Base-by-base conservation (phyloP, 805 yeast species). In the Saccharomycodes ludwigii region DNA sequence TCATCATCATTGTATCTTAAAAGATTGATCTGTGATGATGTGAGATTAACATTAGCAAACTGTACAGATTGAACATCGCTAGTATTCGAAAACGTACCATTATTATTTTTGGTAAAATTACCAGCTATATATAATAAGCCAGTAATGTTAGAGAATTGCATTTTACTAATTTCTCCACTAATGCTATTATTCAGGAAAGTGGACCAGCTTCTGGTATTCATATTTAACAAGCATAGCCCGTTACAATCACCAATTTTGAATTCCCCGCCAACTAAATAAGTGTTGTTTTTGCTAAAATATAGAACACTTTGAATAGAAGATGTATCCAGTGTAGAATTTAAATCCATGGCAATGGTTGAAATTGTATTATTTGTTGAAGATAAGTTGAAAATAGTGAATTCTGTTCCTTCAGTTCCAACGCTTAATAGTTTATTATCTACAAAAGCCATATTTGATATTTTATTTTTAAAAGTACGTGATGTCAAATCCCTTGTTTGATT, bases 191-290 rank as follows among this genome's bases (percentile, higher is more conserved):
- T 54, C 27, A 38, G 36, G 29, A 60, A 41, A 4, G 49, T 57
- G 6, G 56, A 53, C 81, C 94, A 77, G 14, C 74, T 56, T 0
- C 68, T 57, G 20, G 63, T 59, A 3, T 54, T 47, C 38, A 73
- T 50, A 43, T 76, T 76, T 48, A 70, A 82, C 21, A 76, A 55
- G 50, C 95, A 85, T 22, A 86, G 52, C 1, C 71, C 66, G 2
- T 61, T 50, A 53, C 95, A 85, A 4, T 70, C 57, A 0, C 78
- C 76, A 2, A 80, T 75, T 14, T 61, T 49, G 48, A 81, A 84
- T 26, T 67, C 61, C 16, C 96, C 95, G 24, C 80, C 94, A 9
- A 81, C 60, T 18, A 84, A 54, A 13, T 61, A 43, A 2, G 65
- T 57, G 6, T 56, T 33, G 18, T 62, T 58, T 18, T 52, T 55